Base-by-base conservation (phyloP, 2,329 filamentous ascomycete species). In the Xylaria sp. region DNA sequence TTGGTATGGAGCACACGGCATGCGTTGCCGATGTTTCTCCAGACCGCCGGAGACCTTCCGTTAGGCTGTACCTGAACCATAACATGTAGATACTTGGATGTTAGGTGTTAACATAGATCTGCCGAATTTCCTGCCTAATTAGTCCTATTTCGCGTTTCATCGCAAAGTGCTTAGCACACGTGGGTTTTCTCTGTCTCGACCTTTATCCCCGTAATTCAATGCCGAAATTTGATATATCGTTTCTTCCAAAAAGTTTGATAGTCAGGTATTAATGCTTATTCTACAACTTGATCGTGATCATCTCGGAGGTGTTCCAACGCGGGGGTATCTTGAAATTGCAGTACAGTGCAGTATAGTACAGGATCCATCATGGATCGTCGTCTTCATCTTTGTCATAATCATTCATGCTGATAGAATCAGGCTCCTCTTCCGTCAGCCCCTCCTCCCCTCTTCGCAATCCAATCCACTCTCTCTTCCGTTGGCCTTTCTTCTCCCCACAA, bases 1-100 rank as follows among this genome's bases (percentile, higher is more conserved):
- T 13, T 25, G n/a, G 23, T 8, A 28, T 20, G 31, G 28, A 41
- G 28, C 41, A n/a, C 64, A 48, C 58, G n/a, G 46, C 20, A 10
- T n/a, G 5, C 25, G 18, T 49, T 25, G 28, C 55, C 49, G 60
- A 52, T n/a, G 28, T 56, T 28, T 56, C 31, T 20, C 48, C 20
- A 60, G 59, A 66, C 67, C 63, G 67, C 67, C 59, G 67, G 67
- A 58, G 25, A n/a, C 20, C 28, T 18, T 69, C 67, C 67, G 67
- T 41, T 67, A 31, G 23, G 33, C 63, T 31, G 23, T 51, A 49
- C 39, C 46, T 39, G 23, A 54, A 59, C 58, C 54, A 49, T 36
- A 49, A 39, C 51, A 8, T 15, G 25, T 6, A 36, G 55, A 15
- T 9, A 54, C 36, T 20, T 33, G 28, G 55, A 8, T 58, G 25